Evolutionary conservation across 139 green algal genomes (phyloP).

Genomic region (Tetraselmis striata): DNA sequence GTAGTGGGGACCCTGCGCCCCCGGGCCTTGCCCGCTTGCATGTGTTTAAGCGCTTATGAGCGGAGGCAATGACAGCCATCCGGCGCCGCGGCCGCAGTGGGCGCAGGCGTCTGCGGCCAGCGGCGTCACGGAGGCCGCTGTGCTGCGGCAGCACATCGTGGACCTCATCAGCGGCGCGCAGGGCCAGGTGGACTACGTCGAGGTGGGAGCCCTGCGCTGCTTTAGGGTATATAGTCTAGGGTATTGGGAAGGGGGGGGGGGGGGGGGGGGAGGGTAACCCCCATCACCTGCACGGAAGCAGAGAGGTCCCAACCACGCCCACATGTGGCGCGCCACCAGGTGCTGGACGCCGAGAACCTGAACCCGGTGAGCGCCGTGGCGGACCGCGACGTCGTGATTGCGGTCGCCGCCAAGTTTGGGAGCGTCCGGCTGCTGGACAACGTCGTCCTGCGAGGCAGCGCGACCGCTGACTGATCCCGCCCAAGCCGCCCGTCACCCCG

Average conservation of each 20-base stretch:
- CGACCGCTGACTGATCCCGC: neutral
- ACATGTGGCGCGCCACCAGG: slow-evolving; percentile 9
- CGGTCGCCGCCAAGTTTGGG: slow-evolving; percentile 76
- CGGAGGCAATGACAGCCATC: no score
- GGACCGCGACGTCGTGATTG: slow-evolving; percentile 46
- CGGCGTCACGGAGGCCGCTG: neutral
- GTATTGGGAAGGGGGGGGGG: neutral
- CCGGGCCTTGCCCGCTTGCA: no score
- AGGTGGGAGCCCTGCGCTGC: slow-evolving; percentile 28
- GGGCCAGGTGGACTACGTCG: slow-evolving; percentile 83
- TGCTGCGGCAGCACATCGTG: slow-evolving; percentile 32
- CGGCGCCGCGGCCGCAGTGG: no score
- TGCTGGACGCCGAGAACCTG: slow-evolving; percentile 64
- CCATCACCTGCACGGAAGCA: neutral
- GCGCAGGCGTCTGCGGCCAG: slow-evolving; percentile 11
- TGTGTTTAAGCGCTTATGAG: no score
- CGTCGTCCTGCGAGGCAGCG: slow-evolving; percentile 40
- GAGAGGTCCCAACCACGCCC: neutral
- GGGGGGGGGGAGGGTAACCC: neutral
- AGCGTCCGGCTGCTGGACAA: slow-evolving; percentile 94
- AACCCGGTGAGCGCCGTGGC: slow-evolving; percentile 26
- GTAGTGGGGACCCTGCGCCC: no score
- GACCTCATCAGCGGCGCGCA: slow-evolving; percentile 37
- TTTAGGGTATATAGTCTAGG: neutral
- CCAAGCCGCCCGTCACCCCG: no score